A percentile compares a stretch with the other conserved stretches of the same genome.
phyloP scores from a whole-genome alignment of 2,329 filamentous ascomycete genomes.

The Colletotrichum zoysiae region DNA sequence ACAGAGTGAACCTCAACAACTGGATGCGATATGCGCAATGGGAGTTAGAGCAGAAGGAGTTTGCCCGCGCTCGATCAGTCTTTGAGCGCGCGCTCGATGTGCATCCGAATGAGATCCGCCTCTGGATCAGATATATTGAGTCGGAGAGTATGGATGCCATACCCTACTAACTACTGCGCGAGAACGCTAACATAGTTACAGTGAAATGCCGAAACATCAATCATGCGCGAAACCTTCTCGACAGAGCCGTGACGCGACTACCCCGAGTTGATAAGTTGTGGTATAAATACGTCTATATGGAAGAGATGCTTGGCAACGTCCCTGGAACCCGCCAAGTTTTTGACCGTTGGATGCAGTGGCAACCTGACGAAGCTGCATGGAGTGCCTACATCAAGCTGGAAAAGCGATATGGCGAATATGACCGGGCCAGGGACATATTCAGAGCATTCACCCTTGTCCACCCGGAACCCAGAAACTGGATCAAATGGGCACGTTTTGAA shows the following conservation, averaged over 20 bases:
- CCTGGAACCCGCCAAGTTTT: slow-evolving; percentile 93
- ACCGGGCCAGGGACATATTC: slow-evolving; percentile 90
- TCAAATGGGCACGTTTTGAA: slow-evolving; percentile 98
- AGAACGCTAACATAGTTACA: slow-evolving; percentile 13
- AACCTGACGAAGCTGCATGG: slow-evolving; percentile 96
- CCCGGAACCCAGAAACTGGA: slow-evolving; percentile 95
- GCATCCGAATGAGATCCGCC: slow-evolving; percentile 84
- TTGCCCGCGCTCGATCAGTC: slow-evolving; percentile 87
- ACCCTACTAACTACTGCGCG: too few species aligned
- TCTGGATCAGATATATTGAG: slow-evolving; percentile 96
- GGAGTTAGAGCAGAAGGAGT: slow-evolving; percentile 99
- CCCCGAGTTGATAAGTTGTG: slow-evolving; percentile 95
- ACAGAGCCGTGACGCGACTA: slow-evolving; percentile 92
- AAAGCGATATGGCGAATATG: slow-evolving; percentile 93
- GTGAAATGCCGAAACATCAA: slow-evolving; percentile 81
- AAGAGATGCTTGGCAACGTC: slow-evolving; percentile 96
- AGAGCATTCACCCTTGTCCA: slow-evolving; percentile 92
- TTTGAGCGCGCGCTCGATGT: slow-evolving; percentile 96
- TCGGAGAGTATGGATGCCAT: slow-evolving; percentile 85
- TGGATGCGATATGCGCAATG: slow-evolving; percentile 98
- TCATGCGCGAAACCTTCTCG: slow-evolving; percentile 92
- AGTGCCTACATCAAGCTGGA: slow-evolving; percentile 96
- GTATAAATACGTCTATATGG: slow-evolving; percentile 99
- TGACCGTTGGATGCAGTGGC: slow-evolving; percentile 98
- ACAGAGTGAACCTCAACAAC: slow-evolving; percentile 96